These are phyloP conservation scores for Myriosclerotinia curreyana DNA, from an alignment of 2,329 filamentous ascomycete genomes.

Conservation along the genomic window DNA sequence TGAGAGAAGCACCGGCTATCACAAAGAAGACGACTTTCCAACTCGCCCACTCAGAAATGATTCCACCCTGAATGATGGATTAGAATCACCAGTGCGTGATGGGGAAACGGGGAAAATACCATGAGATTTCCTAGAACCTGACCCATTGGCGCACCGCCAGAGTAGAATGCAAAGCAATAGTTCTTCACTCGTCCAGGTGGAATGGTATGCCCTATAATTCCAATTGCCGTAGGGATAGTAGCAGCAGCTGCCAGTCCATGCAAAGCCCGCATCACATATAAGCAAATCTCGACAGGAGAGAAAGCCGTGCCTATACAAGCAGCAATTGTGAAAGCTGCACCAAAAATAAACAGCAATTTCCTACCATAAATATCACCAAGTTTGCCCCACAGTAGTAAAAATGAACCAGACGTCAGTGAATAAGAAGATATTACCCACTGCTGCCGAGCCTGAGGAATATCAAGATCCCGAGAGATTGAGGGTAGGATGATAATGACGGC, in stretches of 20 bases:
- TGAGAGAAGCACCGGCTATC: slow-evolving; percentile 57
- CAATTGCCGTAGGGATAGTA: slow-evolving; percentile 68
- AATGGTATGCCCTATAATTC: slow-evolving; percentile 66
- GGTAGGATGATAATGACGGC: slow-evolving; percentile 55
- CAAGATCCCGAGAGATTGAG: slow-evolving; percentile 29
- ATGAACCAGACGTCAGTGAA: slow-evolving; percentile 47
- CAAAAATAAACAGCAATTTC: slow-evolving; percentile 46
- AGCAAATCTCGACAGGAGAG: slow-evolving; percentile 62
- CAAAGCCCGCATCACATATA: slow-evolving; percentile 63
- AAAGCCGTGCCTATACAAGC: slow-evolving; percentile 61
- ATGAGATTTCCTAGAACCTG: slow-evolving; percentile 58
- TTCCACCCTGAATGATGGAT: slow-evolving; percentile 49
- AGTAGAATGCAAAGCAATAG: slow-evolving; percentile 65
- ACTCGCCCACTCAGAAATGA: slow-evolving; percentile 59
- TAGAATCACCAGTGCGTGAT: not conserved
- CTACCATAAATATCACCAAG: slow-evolving; percentile 51
- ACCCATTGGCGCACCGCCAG: slow-evolving; percentile 62
- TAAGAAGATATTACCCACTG: slow-evolving; percentile 41
- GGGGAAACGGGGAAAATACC: slow-evolving; percentile 12
- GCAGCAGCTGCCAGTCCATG: slow-evolving; percentile 61
- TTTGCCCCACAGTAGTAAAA: slow-evolving; percentile 50
- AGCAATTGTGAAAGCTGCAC: slow-evolving; percentile 58
- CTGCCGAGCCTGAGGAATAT: slow-evolving; percentile 36
- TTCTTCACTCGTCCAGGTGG: slow-evolving; percentile 66
- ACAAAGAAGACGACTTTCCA: slow-evolving; percentile 70